These are phyloP conservation scores for Pseudopithomyces chartarum DNA, from an alignment of 2,329 filamentous ascomycete genomes.

Conservation along the genomic window DNA sequence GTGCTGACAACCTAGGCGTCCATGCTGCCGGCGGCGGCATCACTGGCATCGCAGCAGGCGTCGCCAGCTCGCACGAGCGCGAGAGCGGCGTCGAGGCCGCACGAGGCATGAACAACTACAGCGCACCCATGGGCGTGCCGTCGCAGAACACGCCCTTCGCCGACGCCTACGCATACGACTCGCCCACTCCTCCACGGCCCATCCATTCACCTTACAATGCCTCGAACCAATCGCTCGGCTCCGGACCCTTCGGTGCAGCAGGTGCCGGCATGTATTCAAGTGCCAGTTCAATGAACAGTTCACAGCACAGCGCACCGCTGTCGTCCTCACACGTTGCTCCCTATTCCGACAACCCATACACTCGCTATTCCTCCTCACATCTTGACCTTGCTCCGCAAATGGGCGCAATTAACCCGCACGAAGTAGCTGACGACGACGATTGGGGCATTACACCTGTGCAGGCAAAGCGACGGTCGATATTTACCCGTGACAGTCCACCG, in stretches of 20 bases:
- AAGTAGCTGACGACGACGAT: slow-evolving; percentile 85
- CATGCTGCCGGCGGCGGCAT: slow-evolving; percentile 67
- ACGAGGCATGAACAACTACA: slow-evolving; percentile 46
- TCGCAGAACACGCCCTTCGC: slow-evolving; percentile 31
- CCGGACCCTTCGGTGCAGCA: slow-evolving; percentile 38
- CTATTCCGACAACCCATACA: slow-evolving; percentile 70
- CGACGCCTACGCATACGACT: slow-evolving; percentile 31
- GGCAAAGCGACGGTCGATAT: slow-evolving; percentile 62
- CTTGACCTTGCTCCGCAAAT: slow-evolving; percentile 38
- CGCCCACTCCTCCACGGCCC: slow-evolving; percentile 27
- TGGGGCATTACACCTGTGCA: slow-evolving; percentile 68
- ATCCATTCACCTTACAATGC: slow-evolving; percentile 43
- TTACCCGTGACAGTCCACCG: slow-evolving; percentile 50
- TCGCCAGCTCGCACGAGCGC: slow-evolving; percentile 64
- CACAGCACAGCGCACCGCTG: slow-evolving; percentile 57
- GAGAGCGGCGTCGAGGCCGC: slow-evolving; percentile 69
- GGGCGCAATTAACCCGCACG: slow-evolving; percentile 71
- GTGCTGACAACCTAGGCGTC: slow-evolving; percentile 70
- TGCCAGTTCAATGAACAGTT: slow-evolving; percentile 50
- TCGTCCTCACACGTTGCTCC: slow-evolving; percentile 45
- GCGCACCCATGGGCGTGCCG: slow-evolving; percentile 28
- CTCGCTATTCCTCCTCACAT: slow-evolving; percentile 56
- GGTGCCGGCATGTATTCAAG: slow-evolving; percentile 42
- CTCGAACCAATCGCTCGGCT: slow-evolving; percentile 44
- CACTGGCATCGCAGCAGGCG: slow-evolving; percentile 68